Evolutionary conservation across 2,329 filamentous ascomycete species (phyloP).

Genomic region (Ophiocordyceps camponoti-floridani): DNA sequence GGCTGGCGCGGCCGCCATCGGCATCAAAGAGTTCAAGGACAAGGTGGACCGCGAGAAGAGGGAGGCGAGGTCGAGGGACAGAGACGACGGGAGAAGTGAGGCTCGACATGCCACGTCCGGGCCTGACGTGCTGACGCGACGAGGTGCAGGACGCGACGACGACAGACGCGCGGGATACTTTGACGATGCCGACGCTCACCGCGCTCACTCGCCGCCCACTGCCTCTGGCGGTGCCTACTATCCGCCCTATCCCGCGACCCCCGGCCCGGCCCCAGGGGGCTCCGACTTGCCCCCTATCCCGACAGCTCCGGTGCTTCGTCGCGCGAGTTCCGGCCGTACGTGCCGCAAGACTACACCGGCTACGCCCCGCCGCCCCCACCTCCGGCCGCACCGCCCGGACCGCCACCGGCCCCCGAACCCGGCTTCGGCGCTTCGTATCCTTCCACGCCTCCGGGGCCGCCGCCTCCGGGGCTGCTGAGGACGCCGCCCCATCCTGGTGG

Average conservation of each 20-base stretch:
- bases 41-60: slow-evolving; percentile 24
- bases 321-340: slow-evolving; percentile 20
- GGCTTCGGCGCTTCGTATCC: slow-evolving; percentile 5
- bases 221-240: slow-evolving; percentile 34
- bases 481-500: slow-evolving; percentile 10
- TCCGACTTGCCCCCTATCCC: slow-evolving; percentile 6
- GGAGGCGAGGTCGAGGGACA: slow-evolving; percentile 15
- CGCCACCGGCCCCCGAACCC: slow-evolving; percentile 6
- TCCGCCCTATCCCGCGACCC: slow-evolving; percentile 19
- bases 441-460: slow-evolving; percentile 12
- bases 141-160: slow-evolving; percentile 15
- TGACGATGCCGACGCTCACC: slow-evolving; percentile 13
- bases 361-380: slow-evolving; percentile 20
- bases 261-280: slow-evolving; percentile 5
- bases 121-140: background rate
- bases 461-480: slow-evolving; percentile 13
- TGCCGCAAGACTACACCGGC: slow-evolving; percentile 22
- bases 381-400: slow-evolving; percentile 19
- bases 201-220: slow-evolving; percentile 26
- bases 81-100: slow-evolving; percentile 9
- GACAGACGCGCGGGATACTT: slow-evolving; percentile 17
- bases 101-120: slow-evolving; percentile 1
- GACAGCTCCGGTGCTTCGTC: slow-evolving; percentile 11
- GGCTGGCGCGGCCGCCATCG: slow-evolving; percentile 42
- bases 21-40: slow-evolving; percentile 41